Conservation (phyloP, 306 rosid genomes). For the Pueraria montana region DNA sequence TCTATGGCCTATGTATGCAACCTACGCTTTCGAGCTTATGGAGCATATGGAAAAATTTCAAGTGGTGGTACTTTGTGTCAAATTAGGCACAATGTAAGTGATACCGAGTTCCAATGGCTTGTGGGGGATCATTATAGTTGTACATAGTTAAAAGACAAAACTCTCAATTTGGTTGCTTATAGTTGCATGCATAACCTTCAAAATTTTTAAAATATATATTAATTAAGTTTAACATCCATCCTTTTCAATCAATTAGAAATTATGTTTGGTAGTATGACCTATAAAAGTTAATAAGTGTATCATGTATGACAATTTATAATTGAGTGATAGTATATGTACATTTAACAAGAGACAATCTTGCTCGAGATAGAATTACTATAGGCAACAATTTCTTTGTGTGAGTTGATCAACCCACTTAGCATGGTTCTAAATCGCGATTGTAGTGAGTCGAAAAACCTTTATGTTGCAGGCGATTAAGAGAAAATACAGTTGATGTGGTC, state of each 20-base stretch:
- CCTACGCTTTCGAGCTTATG: conserved; percentile 21
- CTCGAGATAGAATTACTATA: too few relatives aligned
- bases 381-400: too few relatives aligned
- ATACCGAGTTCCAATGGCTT: conserved; percentile 18
- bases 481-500: too few relatives aligned
- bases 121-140: neutral
- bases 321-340: too few relatives aligned
- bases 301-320: too few relatives aligned
- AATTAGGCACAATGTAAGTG: neutral
- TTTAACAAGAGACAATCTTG: too few relatives aligned
- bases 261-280: too few relatives aligned
- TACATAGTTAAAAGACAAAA: neutral
- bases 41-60: conserved; percentile 6
- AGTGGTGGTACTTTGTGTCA: neutral
- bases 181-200: neutral
- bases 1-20: conserved; percentile 27
- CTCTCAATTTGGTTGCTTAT: neutral
- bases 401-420: too few relatives aligned
- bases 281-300: too few relatives aligned
- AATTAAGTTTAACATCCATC: neutral
- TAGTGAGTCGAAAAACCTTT: too few relatives aligned
- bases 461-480: too few relatives aligned
- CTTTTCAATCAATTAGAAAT: neutral
- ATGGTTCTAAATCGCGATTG: too few relatives aligned
- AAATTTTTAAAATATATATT: neutral